Base-by-base conservation (phyloP, 1,284 basidiomycete genomes). In the Prillingera fragicola region DNA sequence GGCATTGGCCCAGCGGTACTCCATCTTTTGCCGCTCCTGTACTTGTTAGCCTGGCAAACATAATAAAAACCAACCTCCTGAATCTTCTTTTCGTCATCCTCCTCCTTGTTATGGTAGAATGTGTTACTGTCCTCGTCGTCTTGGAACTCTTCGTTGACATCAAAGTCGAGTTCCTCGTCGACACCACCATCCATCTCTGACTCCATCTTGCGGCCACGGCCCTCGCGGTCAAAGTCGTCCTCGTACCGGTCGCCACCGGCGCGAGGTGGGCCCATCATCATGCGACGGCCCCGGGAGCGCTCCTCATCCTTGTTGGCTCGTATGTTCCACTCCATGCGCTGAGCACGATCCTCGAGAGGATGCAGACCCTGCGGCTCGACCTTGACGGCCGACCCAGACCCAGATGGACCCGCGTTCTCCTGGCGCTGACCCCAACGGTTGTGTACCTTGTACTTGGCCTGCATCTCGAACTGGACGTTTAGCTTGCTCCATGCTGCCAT, bases 61-160 rank as follows among this genome's bases (percentile, higher is more conserved):
- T 17, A 18, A 19, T n/a, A 33, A 18, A 4, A 8, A 44, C 46
- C 28, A 39, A 62, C 62, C 41, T 69, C 67, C 23, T 59, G 56
- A 15, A 60, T 52, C 46, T 63, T 63, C 27, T 59, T 59, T 41
- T 63, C 64, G 27, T 66, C 67, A 22, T 65, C 63, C 37, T 68
- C 65, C 5, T 63, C 61, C 28, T 54, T 56, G 47, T 69, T 59
- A 7, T 55, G 52, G 37, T 69, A 65, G 54, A 69, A 67, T 0
- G 61, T 65, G 44, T 68, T 67, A 46, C 51, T 54, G 38, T 69
- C 67, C 33, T 69, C 67, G 38, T 69, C 67, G 51, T 69, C 67
- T 38, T 65, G 63, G 38, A 69, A 69, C 21, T 64, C 59, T n/a
- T 69, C 67, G 32, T 60, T 57, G 15, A 56, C 52, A 40, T 69